Conservation (phyloP, 768 basidiomycete genomes). For the Lentinula sp. region DNA sequence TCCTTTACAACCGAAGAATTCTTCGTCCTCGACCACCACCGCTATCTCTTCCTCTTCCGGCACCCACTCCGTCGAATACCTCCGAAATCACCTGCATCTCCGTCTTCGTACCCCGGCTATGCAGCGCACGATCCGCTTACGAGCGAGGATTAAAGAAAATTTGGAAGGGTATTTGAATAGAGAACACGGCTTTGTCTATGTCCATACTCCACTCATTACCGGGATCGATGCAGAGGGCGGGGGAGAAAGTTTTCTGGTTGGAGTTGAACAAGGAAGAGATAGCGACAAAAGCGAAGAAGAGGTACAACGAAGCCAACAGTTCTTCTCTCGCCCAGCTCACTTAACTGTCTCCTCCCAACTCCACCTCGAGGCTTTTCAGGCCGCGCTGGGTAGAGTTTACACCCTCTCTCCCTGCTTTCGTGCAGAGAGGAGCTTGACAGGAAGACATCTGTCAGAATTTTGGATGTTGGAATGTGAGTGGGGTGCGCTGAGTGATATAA, state of each 20-base stretch:
- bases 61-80: constrained; percentile 78
- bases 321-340: constrained; percentile 73
- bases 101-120: constrained; percentile 71
- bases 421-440: constrained; percentile 84
- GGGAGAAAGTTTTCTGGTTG: constrained; percentile 83
- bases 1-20: neutral
- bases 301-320: constrained; percentile 25
- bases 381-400: constrained; percentile 77
- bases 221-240: constrained; percentile 94
- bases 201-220: constrained; percentile 85
- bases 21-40: neutral
- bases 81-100: constrained; percentile 85
- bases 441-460: constrained; percentile 93
- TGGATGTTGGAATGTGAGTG: constrained; percentile 99
- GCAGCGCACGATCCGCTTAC: constrained; percentile 31
- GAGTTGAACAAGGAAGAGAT: constrained; percentile 14
- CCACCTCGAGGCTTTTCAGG: constrained; percentile 85
- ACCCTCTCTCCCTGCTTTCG: constrained; percentile 93
- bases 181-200: constrained; percentile 67
- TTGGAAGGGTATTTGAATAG: constrained; percentile 45
- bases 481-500: constrained; percentile 17
- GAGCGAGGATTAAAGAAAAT: constrained; percentile 50
- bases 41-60: constrained; percentile 39
- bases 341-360: constrained; percentile 95
- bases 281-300: constrained; percentile 10